Percentiles rank a stretch among this genome's conserved stretches.
Conservation (phyloP, 306 rosid genomes). For the Cicer cuneatum region DNA sequence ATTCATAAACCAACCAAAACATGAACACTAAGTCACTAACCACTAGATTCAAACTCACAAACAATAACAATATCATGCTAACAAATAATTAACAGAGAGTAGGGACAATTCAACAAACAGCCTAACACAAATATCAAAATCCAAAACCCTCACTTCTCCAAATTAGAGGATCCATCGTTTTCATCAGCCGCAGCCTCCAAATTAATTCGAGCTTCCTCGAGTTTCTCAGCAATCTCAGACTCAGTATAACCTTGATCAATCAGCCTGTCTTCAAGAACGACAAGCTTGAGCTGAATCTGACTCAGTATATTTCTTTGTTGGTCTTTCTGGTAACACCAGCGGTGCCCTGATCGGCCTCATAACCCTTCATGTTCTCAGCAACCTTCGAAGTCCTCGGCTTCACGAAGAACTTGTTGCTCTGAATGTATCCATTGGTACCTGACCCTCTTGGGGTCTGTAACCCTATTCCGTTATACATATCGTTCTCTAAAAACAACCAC, state of each 20-base stretch:
- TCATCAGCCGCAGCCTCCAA: constrained; percentile 58
- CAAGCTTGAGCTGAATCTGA: constrained; percentile 88
- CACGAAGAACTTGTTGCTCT: constrained; percentile 84
- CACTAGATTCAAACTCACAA: background rate
- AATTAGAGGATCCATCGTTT: constrained; percentile 43
- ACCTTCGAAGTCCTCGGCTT: constrained; percentile 67
- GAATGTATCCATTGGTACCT: constrained; percentile 93
- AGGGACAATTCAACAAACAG: background rate
- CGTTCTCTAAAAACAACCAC: background rate
- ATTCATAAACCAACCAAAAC: constrained; percentile 16
- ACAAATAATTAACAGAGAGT: background rate
- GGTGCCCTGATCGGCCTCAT: constrained; percentile 63
- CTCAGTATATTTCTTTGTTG: constrained; percentile 80
- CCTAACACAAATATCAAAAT: constrained; percentile 32
- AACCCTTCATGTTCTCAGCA: constrained; percentile 66
- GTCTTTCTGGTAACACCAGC: constrained; percentile 74
- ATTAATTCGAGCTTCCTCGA: constrained; percentile 63
- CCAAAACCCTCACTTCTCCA: constrained; percentile 38
- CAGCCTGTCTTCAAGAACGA: constrained; percentile 82
- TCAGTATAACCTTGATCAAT: constrained; percentile 77
- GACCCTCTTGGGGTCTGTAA: constrained; percentile 94
- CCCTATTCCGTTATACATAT: constrained; percentile 96
- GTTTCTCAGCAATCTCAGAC: constrained; percentile 67
- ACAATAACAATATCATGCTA: background rate
- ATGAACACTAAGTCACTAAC: constrained; percentile 8